phyloP scores from a whole-genome alignment of 495 filamentous ascomycete genomes.

The Neurospora sp. region DNA sequence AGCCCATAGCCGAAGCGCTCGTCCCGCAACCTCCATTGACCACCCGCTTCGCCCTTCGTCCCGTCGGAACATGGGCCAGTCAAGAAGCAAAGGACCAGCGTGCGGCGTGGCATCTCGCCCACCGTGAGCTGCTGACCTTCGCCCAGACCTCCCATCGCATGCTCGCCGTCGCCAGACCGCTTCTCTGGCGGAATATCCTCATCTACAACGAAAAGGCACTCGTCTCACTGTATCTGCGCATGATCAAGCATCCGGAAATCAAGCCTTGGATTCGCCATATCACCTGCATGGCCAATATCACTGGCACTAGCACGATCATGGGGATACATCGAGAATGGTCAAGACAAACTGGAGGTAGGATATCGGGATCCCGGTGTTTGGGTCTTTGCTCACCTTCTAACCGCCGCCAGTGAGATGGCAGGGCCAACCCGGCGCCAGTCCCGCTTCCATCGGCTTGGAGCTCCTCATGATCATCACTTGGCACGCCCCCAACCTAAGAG shows the following conservation, averaged over 20 bases:
- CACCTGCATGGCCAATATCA: slow-evolving; percentile 19
- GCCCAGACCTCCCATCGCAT: slow-evolving; percentile 23
- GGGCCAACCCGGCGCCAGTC: neutral
- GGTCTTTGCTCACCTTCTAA: slow-evolving; percentile 7
- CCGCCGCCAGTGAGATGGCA: slow-evolving; percentile 11
- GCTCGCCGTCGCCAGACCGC: slow-evolving; percentile 20
- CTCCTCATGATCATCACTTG: slow-evolving; percentile 15
- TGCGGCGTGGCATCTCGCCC: slow-evolving; percentile 16
- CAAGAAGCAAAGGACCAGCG: slow-evolving; percentile 21
- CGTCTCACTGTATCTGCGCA: slow-evolving; percentile 12
- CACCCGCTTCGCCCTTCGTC: slow-evolving; percentile 21
- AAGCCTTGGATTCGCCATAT: slow-evolving; percentile 21
- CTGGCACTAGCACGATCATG: slow-evolving; percentile 6
- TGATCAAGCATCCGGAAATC: slow-evolving; percentile 13
- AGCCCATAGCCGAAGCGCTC: slow-evolving; percentile 20
- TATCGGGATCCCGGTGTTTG: neutral
- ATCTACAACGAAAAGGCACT: slow-evolving; percentile 14
- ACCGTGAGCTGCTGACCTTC: slow-evolving; percentile 15
- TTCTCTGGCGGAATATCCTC: slow-evolving; percentile 23
- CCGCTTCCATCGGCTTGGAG: slow-evolving; percentile 9
- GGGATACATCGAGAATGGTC: slow-evolving; percentile 11
- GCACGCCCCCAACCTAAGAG: slow-evolving; percentile 15
- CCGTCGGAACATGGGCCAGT: slow-evolving; percentile 23
- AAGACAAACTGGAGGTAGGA: slow-evolving; percentile 19
- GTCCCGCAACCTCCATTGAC: slow-evolving; percentile 16